Conservation (phyloP, 352 stramenopile species). For the Phytophthora hybrid region DNA sequence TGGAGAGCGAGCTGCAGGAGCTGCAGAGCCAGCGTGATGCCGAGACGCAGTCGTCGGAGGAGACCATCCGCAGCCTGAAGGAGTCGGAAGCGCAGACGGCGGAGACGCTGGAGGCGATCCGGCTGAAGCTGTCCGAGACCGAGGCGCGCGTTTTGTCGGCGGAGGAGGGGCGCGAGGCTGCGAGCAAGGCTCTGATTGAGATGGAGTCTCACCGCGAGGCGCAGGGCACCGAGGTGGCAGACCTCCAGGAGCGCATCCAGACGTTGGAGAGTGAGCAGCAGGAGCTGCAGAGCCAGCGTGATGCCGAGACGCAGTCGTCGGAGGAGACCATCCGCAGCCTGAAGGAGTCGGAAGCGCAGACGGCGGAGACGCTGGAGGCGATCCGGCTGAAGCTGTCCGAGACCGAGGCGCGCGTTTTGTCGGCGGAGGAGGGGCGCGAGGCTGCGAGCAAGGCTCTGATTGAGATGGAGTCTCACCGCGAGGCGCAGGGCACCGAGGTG, state of each 20-base stretch:
- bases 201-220: too few relatives aligned
- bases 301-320: too few relatives aligned
- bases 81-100: conserved; percentile 1
- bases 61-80: conserved; percentile 20
- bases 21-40: conserved; percentile 14
- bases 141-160: conserved; percentile 18
- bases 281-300: too few relatives aligned
- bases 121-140: conserved; percentile 19
- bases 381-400: too few relatives aligned
- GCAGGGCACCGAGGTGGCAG: too few relatives aligned
- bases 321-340: too few relatives aligned
- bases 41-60: conserved; percentile 14
- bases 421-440: conserved; percentile 11
- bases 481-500: conserved; percentile 5
- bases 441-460: conserved; percentile 13
- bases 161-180: conserved; percentile 20
- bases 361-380: too few relatives aligned
- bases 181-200: too few relatives aligned
- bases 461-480: conserved; percentile 15
- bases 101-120: conserved; percentile 14
- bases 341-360: too few relatives aligned
- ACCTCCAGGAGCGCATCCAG: too few relatives aligned
- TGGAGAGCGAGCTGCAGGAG: conserved; percentile 16
- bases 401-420: too few relatives aligned
- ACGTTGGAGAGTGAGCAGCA: too few relatives aligned